Base-by-base conservation (phyloP, 2,329 filamentous ascomycete species). In the Colletotrichum falcatum region DNA sequence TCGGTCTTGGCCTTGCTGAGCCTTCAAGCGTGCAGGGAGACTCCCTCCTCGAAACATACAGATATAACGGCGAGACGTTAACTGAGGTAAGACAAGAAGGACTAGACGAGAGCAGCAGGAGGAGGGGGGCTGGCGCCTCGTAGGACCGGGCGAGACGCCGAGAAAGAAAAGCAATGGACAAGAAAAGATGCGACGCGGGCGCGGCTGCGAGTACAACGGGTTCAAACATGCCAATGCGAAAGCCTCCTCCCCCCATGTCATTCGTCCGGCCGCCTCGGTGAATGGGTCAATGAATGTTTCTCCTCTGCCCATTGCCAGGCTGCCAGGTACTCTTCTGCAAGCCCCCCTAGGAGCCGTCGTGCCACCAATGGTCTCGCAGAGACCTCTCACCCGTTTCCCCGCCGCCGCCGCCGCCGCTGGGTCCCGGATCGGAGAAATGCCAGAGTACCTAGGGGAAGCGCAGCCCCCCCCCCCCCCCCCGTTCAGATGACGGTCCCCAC, bases 401-500 rank as follows among this genome's bases (percentile, higher is more conserved):
- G 44, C 48, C 46, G 39, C 18, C 20, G 46, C 39, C 62, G 30
- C 4, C n/a, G n/a, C n/a, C n/a, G n/a, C n/a, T n/a, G 39, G 58
- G 65, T 11, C 16, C 48, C 35, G 37, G 49, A 42, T 30, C 53
- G 33, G 51, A 39, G 46, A 49, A 49, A 26, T 16, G 14, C 23
- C 48, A 18, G 18, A 44, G 20, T n/a, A n/a, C n/a, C 18, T 18
- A n/a, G 42, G n/a, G 20, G 42, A 44, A 54, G 5, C 60, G 12
- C 26, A 49, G 35, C 35, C 33, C 35, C 30, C 30, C 65, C 60
- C 35, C 33, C 35, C 30, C 30, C 65, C 60, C 66, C 6, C 46
- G 42, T 66, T 44, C 66, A 66, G 66, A 70, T 67, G 67, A 62
- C 64, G n/a, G 68, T 62, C 68, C 46, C 68, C 64, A 67, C 65